phyloP scores from a whole-genome alignment of 371 early-diverging fungal species.

The Quaeritorhiza haematococci region DNA sequence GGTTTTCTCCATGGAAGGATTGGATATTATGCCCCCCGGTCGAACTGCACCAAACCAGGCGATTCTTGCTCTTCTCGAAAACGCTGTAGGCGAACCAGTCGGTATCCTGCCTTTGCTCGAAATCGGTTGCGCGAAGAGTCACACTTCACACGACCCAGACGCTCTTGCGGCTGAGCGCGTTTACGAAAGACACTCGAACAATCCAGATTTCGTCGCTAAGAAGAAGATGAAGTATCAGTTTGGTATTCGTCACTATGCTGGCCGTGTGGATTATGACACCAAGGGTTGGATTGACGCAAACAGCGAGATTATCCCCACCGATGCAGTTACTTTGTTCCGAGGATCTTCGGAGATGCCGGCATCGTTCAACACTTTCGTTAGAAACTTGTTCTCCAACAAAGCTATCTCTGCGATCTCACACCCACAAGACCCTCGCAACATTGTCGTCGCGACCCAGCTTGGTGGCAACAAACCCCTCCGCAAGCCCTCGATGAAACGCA shows the following conservation, averaged over 20 bases:
- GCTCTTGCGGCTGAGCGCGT: not conserved
- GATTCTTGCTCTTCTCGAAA: conserved; percentile 7
- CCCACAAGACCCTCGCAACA: conserved; percentile 67
- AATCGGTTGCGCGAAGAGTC: not conserved
- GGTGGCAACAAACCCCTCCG: conserved; percentile 13
- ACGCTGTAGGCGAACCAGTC: not conserved
- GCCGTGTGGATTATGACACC: conserved; percentile 60
- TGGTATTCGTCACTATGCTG: conserved; percentile 70
- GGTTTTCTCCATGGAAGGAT: conserved; percentile 49
- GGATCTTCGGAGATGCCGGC: conserved; percentile 50
- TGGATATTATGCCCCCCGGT: conserved; percentile 23
- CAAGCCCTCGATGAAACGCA: conserved; percentile 28
- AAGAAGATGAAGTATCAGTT: conserved; percentile 44
- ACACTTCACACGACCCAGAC: not conserved
- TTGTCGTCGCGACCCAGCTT: conserved; percentile 54
- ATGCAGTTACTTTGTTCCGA: conserved; percentile 76
- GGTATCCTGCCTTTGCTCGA: not conserved
- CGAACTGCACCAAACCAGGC: conserved; percentile 8
- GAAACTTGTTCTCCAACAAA: conserved; percentile 72
- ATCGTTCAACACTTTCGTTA: conserved; percentile 70
- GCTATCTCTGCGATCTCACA: conserved; percentile 77
- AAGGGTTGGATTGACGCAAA: conserved; percentile 71
- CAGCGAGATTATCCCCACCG: conserved; percentile 68
- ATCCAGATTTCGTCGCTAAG: not conserved
- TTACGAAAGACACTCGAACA: not conserved